phyloP scores from a whole-genome alignment of 2,329 filamentous ascomycete species.

The Rhynchosporium graminicola region DNA sequence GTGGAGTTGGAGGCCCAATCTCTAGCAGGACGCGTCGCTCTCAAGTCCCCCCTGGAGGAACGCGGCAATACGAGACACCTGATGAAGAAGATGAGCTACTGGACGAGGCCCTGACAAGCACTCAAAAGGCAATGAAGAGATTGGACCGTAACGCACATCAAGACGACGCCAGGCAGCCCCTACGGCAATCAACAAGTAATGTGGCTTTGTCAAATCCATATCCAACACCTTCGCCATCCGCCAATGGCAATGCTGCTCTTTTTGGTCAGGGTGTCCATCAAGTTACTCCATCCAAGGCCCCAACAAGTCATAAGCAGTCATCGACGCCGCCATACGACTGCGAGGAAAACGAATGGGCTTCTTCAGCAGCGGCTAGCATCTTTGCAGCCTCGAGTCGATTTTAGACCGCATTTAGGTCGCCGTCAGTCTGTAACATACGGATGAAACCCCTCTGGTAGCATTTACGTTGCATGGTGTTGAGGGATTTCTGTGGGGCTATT shows the following conservation, averaged over 20 bases:
- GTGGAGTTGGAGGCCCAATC: constrained; percentile 56
- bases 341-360: constrained; percentile 89
- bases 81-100: constrained; percentile 96
- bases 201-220: constrained; percentile 62
- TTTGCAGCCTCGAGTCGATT: constrained; percentile 70
- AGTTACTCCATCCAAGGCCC: constrained; percentile 50
- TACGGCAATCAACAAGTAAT: constrained; percentile 67
- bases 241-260: constrained; percentile 74
- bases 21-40: constrained; percentile 80
- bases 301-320: constrained; percentile 67
- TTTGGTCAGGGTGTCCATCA: constrained; percentile 62
- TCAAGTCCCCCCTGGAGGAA: constrained; percentile 67
- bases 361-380: constrained; percentile 78
- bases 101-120: constrained; percentile 81
- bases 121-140: constrained; percentile 71
- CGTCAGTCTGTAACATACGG: constrained; percentile 38
- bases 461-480: constrained; percentile 42
- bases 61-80: constrained; percentile 87
- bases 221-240: constrained; percentile 72
- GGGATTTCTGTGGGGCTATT: constrained; percentile 29
- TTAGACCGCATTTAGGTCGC: constrained; percentile 39
- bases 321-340: constrained; percentile 95
- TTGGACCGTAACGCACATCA: constrained; percentile 52
- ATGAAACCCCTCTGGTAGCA: constrained; percentile 38
- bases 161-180: constrained; percentile 48